A percentile compares a stretch with the other conserved stretches of the same genome.
Conservation (phyloP, 2,329 filamentous ascomycete species). For the Penicillium sp. region DNA sequence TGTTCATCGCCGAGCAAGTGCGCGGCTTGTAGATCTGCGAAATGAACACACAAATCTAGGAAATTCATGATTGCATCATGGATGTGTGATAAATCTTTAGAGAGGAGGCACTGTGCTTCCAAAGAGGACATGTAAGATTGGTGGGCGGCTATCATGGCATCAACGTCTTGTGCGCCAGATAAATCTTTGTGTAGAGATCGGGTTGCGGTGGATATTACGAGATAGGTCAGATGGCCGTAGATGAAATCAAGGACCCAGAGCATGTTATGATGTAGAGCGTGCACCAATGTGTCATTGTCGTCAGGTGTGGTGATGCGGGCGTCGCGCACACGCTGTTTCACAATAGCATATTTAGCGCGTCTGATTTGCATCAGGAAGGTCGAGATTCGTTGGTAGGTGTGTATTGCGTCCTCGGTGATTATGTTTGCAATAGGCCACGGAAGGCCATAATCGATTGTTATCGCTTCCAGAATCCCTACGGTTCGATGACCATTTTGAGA, state of each 20-base stretch:
- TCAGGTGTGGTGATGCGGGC: constrained; percentile 26
- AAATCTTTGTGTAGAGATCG: constrained; percentile 58
- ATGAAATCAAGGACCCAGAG: constrained; percentile 75
- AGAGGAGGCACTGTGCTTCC: constrained; percentile 67
- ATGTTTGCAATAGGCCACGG: constrained; percentile 68
- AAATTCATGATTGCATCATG: constrained; percentile 69
- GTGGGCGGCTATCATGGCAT: constrained; percentile 75
- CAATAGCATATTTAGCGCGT: constrained; percentile 66
- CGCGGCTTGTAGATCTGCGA: constrained; percentile 59
- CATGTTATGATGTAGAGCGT: constrained; percentile 62
- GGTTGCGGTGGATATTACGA: constrained; percentile 65
- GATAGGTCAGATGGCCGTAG: constrained; percentile 71
- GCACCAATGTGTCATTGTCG: constrained; percentile 37
- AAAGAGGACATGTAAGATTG: constrained; percentile 60
- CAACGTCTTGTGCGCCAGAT: constrained; percentile 65
- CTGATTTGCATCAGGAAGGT: constrained; percentile 75
- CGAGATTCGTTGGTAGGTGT: constrained; percentile 68
- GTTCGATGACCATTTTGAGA: constrained; percentile 51
- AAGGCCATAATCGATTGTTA: constrained; percentile 68
- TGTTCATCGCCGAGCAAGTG: constrained; percentile 32
- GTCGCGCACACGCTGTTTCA: constrained; percentile 46
- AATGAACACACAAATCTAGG: constrained; percentile 69
- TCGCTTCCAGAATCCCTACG: constrained; percentile 59
- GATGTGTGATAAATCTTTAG: constrained; percentile 66
- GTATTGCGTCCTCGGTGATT: constrained; percentile 62